Evolutionary conservation across 345 rosid genomes (phyloP).

Genomic region (Salix exigua): DNA sequence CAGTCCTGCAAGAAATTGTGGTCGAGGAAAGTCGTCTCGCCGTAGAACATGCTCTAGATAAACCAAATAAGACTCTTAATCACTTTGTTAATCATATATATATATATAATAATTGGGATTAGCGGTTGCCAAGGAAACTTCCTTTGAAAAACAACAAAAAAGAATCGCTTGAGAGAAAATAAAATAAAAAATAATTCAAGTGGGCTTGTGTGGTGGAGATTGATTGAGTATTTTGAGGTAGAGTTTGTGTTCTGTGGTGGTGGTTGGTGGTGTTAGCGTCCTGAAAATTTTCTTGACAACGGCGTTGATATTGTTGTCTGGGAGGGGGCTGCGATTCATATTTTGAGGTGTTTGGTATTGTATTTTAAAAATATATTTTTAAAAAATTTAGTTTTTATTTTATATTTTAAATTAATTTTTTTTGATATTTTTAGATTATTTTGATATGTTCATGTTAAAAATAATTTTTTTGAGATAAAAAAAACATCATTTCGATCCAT

Average conservation of each 20-base stretch:
- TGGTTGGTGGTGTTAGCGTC: constrained; percentile 2
- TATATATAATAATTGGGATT: no score
- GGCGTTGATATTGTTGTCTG: background rate
- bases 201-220: constrained; percentile 27
- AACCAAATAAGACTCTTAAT: background rate
- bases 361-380: no score
- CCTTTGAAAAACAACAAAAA: background rate
- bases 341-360: no score
- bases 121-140: background rate
- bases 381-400: no score
- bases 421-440: no score
- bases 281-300: constrained; percentile 9
- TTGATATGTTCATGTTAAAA: no score
- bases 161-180: background rate
- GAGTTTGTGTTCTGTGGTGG: constrained; percentile 8
- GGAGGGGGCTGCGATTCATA: no score
- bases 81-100: background rate
- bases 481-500: no score
- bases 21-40: background rate
- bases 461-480: no score
- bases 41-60: background rate
- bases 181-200: background rate
- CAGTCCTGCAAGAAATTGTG: constrained; percentile 16
- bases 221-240: background rate
- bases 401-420: no score